These are phyloP conservation scores for Lomentospora prolificans DNA, from an alignment of 2,329 filamentous ascomycete species.

Conservation along the genomic window DNA sequence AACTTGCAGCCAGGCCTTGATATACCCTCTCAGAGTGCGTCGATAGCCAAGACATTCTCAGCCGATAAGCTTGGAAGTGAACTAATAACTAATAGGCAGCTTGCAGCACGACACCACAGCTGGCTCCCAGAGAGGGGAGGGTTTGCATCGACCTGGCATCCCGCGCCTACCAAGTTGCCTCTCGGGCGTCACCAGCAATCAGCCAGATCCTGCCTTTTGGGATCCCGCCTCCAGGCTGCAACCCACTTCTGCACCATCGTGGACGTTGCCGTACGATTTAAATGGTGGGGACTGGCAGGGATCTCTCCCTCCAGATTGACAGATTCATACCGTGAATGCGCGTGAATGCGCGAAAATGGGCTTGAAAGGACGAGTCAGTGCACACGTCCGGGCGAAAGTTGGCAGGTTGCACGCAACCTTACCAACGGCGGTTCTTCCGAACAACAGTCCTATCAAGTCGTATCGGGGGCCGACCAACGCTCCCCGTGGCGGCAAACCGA, in stretches of 20 bases:
- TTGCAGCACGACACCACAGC: background rate
- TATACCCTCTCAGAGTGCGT: background rate
- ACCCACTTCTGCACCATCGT: background rate
- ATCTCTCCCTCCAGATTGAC: background rate
- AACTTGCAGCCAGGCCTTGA: background rate
- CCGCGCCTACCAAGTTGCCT: background rate
- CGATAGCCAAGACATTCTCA: conserved; percentile 1
- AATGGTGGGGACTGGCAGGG: background rate
- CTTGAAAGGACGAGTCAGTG: background rate
- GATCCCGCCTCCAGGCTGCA: background rate
- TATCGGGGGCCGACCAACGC: background rate
- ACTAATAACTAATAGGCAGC: background rate
- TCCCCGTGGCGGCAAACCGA: background rate
- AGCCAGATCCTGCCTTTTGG: background rate
- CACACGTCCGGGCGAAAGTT: background rate
- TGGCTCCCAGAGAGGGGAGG: background rate
- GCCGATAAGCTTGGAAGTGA: background rate
- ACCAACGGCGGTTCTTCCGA: background rate
- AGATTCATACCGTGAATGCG: background rate
- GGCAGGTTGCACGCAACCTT: background rate
- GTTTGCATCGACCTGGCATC: background rate
- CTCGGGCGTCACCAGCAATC: background rate
- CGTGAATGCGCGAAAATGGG: background rate
- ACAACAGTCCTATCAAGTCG: background rate
- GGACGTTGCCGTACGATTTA: background rate